Evolutionary conservation across 192 early-diverging fungal genomes (phyloP).

Genomic region (Lobosporangium transversale): DNA sequence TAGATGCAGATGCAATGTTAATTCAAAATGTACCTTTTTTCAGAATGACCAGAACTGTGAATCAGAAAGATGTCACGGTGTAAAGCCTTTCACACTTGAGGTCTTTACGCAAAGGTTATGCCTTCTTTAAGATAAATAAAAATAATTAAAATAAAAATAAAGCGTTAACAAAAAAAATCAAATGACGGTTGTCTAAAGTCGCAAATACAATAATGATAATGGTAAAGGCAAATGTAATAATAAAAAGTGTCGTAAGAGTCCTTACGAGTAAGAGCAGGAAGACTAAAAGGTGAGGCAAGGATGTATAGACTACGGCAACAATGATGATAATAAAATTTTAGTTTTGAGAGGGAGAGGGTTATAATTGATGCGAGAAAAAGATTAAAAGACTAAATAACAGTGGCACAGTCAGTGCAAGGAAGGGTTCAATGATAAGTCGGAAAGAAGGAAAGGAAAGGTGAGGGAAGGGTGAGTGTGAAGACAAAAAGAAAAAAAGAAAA

Average conservation of each 20-base stretch:
- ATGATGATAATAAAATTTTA: not conserved
- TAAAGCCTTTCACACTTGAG: too few relatives aligned
- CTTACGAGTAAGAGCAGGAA: not conserved
- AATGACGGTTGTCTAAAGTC: not conserved
- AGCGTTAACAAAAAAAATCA: too few relatives aligned
- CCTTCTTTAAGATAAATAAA: too few relatives aligned
- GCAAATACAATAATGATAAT: not conserved
- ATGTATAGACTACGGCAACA: not conserved
- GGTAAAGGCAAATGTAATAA: not conserved
- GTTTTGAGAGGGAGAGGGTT: too few relatives aligned
- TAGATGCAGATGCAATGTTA: too few relatives aligned
- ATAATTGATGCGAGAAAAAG: too few relatives aligned
- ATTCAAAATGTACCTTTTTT: too few relatives aligned
- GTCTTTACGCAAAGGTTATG: too few relatives aligned
- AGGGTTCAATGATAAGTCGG: conserved; percentile 1
- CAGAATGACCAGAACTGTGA: too few relatives aligned
- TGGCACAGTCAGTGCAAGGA: not conserved
- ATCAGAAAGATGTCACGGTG: too few relatives aligned
- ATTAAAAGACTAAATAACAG: too few relatives aligned
- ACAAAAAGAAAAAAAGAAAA: not conserved
- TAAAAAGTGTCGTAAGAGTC: not conserved
- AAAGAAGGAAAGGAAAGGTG: not conserved
- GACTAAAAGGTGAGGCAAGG: not conserved
- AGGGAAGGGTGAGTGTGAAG: not conserved
- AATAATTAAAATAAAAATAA: too few relatives aligned